Evolutionary conservation across 2,329 filamentous ascomycete species (phyloP), one percentile per base, ranked within the genome.

Genomic region (Paracoccidioides lutzii): DNA sequence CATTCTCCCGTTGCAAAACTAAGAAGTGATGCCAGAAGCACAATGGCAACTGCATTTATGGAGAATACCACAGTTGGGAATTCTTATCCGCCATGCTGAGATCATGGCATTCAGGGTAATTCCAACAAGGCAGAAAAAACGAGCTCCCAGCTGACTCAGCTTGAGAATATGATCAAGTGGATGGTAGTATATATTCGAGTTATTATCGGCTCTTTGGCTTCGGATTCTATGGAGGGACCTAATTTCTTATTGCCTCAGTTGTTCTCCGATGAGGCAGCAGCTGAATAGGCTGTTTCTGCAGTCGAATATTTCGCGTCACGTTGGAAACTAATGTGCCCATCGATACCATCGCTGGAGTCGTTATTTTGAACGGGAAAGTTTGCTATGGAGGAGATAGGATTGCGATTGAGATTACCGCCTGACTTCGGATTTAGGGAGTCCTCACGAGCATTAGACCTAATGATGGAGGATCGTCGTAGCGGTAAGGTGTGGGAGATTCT

Each of bases 21-120:
- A 62, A 90, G 75, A 54, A 90, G 71, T 56, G 83, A 85, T 52
- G 86, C 86, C 59, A 90, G 75, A 32, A 86, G 86, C 57, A 90
- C 79, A 64, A 90, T 86, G 62, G 86, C 85, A 61, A 89, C 75
- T 53, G 84, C 83, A 67, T 90, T 90, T 74, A 88, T 78, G 57
- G 79, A 83, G 67, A 90, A 90, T 58, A 87, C 73, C 56, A 87
- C 71, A 45, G 78, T 83, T 22, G 83, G 79, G n/a, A n/a, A n/a
- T n/a, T n/a, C n/a, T 14, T 61, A 9, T 63, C 49, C 5, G 62
- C 62, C 56, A 58, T 57, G 14, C 51, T 54, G 5, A 56, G 58
- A 46, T 65, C 3, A 67, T 62, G 7, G 70, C 69, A 59, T 72
- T 63, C 22, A 65, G 62, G 45, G 65, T 67, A 45, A 74, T 72